These are phyloP conservation scores for Linnemannia zychae DNA, from an alignment of 192 early-diverging fungal genomes.

Conservation along the genomic window DNA sequence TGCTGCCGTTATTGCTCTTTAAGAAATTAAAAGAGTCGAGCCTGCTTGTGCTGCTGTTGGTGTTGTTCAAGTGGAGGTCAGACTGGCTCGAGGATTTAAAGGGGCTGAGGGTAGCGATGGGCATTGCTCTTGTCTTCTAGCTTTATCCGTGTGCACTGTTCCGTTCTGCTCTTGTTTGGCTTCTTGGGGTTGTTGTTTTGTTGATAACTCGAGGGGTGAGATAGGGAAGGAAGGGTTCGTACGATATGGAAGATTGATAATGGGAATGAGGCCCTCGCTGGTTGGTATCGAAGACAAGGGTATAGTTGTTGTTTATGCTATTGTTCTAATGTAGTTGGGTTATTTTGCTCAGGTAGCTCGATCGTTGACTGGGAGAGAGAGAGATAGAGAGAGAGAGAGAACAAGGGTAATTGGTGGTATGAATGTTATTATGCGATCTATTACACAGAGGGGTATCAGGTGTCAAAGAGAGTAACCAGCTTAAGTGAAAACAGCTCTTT, in stretches of 20 bases:
- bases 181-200: neutral
- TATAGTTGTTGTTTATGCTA: neutral
- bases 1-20: neutral
- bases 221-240: slow-evolving; percentile 5
- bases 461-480: too few species aligned
- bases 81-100: neutral
- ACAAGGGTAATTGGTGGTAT: too few species aligned
- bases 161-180: neutral
- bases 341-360: neutral
- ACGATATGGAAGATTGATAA: neutral
- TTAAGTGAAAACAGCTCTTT: too few species aligned
- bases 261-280: neutral
- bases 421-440: too few species aligned
- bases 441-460: too few species aligned
- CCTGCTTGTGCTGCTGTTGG: neutral
- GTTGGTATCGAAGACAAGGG: neutral
- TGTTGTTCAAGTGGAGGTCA: neutral
- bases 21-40: slow-evolving; percentile 3
- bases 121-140: neutral
- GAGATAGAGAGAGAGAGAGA: too few species aligned
- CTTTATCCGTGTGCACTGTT: neutral
- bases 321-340: neutral
- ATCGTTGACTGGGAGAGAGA: too few species aligned
- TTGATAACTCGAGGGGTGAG: neutral
- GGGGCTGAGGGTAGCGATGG: neutral